Evolutionary conservation across 2,329 filamentous ascomycete species (phyloP).

Genomic region (Claviceps humidiphila): DNA sequence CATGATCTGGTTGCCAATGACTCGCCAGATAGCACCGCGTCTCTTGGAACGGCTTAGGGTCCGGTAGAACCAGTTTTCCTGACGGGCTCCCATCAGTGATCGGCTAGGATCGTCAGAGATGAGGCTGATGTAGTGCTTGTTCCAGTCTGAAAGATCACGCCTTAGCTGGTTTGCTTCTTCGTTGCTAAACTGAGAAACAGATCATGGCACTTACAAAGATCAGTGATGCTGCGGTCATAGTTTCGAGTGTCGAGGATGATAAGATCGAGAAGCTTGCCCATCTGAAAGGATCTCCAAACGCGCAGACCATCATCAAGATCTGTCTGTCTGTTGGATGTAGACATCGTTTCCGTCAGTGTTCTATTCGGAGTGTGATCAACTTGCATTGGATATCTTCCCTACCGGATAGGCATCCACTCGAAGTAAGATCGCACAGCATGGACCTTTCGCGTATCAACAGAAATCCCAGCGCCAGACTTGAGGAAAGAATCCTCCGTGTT

Average conservation of each 20-base stretch:
- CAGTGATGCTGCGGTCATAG: slow-evolving; percentile 54
- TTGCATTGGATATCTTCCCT: neutral
- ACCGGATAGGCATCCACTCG: slow-evolving; percentile 37
- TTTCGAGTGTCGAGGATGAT: slow-evolving; percentile 57
- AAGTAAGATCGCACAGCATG: slow-evolving; percentile 60
- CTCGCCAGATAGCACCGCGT: slow-evolving; percentile 55
- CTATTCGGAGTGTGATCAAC: neutral
- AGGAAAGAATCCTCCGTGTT: slow-evolving; percentile 56
- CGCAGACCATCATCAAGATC: slow-evolving; percentile 57
- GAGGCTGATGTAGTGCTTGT: slow-evolving; percentile 45
- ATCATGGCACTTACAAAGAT: slow-evolving; percentile 14
- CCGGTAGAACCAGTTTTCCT: slow-evolving; percentile 64
- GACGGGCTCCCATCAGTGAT: slow-evolving; percentile 55
- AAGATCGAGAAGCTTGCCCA: slow-evolving; percentile 53
- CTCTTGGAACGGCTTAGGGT: slow-evolving; percentile 42
- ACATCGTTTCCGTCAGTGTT: neutral
- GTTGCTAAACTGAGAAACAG: neutral
- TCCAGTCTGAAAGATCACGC: slow-evolving; percentile 26
- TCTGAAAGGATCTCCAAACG: slow-evolving; percentile 53
- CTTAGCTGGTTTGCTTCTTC: slow-evolving; percentile 3
- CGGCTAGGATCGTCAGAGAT: slow-evolving; percentile 55
- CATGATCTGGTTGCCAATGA: slow-evolving; percentile 59
- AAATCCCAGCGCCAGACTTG: slow-evolving; percentile 39
- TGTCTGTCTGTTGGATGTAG: slow-evolving; percentile 29
- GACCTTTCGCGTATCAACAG: slow-evolving; percentile 60